Evolutionary conservation across 345 rosid genomes (phyloP).

Genomic region (Excoecaria cochinchinensis): DNA sequence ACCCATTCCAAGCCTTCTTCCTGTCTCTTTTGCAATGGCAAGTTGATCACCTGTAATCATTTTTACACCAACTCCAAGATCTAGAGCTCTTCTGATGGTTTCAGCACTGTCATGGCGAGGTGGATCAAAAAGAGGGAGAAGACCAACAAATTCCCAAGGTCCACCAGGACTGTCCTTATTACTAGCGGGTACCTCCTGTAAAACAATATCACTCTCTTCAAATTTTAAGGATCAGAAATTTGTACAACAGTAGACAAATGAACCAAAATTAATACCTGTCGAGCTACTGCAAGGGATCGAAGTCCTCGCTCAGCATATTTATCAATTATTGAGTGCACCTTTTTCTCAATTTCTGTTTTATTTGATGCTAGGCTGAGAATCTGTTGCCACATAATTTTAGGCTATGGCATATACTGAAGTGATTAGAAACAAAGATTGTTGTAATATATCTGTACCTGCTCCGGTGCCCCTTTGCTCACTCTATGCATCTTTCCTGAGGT

Average conservation of each 20-base stretch:
- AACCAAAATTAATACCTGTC: slow-evolving; percentile 44
- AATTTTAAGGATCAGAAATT: neutral
- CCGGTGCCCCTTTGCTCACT: slow-evolving; percentile 98
- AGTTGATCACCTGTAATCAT: slow-evolving; percentile 93
- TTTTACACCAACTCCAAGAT: slow-evolving; percentile 72
- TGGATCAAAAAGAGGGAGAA: slow-evolving; percentile 75
- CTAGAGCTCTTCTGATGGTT: slow-evolving; percentile 67
- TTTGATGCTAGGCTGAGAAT: slow-evolving; percentile 56
- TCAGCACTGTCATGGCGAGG: slow-evolving; percentile 80
- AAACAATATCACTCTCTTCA: neutral
- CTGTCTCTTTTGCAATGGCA: slow-evolving; percentile 91
- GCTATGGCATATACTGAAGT: neutral
- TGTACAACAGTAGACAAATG: neutral
- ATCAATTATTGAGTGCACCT: slow-evolving; percentile 53
- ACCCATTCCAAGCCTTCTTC: slow-evolving; percentile 98
- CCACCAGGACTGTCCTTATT: slow-evolving; percentile 70
- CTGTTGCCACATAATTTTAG: slow-evolving; percentile 20
- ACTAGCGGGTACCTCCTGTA: slow-evolving; percentile 59
- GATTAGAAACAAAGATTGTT: slow-evolving; percentile 4
- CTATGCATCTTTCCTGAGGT: slow-evolving; percentile 69
- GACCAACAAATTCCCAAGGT: slow-evolving; percentile 90
- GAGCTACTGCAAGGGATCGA: slow-evolving; percentile 84
- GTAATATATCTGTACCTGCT: slow-evolving; percentile 49
- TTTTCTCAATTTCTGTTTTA: slow-evolving; percentile 41
- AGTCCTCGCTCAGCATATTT: slow-evolving; percentile 85